phyloP scores from a whole-genome alignment of 1,139 yeast genomes.

The Scheffersomyces lignicola region DNA sequence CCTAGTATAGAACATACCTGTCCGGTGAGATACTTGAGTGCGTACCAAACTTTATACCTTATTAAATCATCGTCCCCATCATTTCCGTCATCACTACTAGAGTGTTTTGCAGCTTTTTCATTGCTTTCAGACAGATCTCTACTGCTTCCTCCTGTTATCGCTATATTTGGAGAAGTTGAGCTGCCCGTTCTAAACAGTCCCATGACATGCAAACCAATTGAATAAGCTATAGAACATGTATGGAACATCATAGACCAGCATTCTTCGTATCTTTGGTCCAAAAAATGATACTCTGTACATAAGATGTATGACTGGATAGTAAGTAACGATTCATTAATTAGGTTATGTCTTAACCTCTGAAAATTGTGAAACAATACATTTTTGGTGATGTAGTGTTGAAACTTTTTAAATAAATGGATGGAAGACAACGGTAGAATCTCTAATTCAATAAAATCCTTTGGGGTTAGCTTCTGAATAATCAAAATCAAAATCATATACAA shows the following conservation, averaged over 20 bases:
- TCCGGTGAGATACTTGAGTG: constrained; percentile 47
- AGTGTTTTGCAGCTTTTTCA: constrained; percentile 8
- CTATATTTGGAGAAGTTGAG: background rate
- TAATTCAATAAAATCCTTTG: constrained; percentile 31
- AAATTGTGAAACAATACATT: constrained; percentile 35
- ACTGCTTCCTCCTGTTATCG: background rate
- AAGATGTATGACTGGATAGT: constrained; percentile 51
- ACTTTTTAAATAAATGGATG: constrained; percentile 23
- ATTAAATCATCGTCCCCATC: constrained; percentile 32
- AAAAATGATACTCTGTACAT: constrained; percentile 51
- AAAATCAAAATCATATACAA: constrained; percentile 45
- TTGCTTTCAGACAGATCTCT: constrained; percentile 1
- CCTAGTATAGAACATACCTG: constrained; percentile 54
- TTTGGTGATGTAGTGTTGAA: constrained; percentile 29
- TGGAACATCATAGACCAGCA: constrained; percentile 51
- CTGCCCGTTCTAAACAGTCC: constrained; percentile 23
- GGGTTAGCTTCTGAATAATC: constrained; percentile 39
- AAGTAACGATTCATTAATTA: constrained; percentile 45
- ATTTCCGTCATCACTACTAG: constrained; percentile 17
- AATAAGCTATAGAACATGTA: constrained; percentile 49
- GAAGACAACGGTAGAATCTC: constrained; percentile 18
- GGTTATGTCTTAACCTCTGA: constrained; percentile 45
- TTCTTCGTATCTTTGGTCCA: constrained; percentile 50
- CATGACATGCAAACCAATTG: constrained; percentile 53
- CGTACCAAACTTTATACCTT: constrained; percentile 50